Base-by-base conservation (phyloP, 179 eudicot species). In the Vitellaria paradoxa region DNA sequence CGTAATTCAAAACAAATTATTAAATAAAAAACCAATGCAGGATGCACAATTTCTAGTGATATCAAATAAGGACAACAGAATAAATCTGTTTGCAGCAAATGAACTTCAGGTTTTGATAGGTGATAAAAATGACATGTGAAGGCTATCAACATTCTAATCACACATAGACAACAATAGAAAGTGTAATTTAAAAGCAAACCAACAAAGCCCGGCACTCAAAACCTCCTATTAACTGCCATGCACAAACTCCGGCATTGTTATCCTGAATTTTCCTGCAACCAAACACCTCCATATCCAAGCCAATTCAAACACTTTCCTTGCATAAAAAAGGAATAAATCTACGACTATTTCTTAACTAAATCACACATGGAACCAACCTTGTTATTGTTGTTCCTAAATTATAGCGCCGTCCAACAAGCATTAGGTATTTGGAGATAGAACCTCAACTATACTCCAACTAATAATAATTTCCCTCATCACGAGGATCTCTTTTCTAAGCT, bases 31-130 rank as follows among this genome's bases (percentile, higher is more conserved):
- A 76, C 12, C 17, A 75, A 26, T n/a, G 20, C 8, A 64, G 17
- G 47, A 15, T 23, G 47, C 46, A 52, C 23, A 18, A 13, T 15
- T 37, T 63, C 47, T 26, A 64, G 46, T 24, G 49, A 49, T 24
- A 52, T 50, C 71, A 65, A 55, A 52, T 57, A 18, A 47, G 45
- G 47, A 76, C n/a, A 5, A 23, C 30, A 30, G 63, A 76, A 76
- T 64, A 66, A 30, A 76, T 26, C 70, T 52, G 52, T 30, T 52
- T 66, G 49, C 57, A 12, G 20, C 46, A 46, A 64, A 63, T 15
- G 59, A 63, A 75, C 4, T 26, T 21, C 18, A 53, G 68, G 77
- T 52, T 52, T 70, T 49, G 60, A 52, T 49, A 23, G 60, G 59
- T 47, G 13, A 15, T 18, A 47, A 64, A 18, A 62, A 17, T 47